Percentiles rank a stretch among this genome's conserved stretches.
phyloP scores from a whole-genome alignment of 2,329 filamentous ascomycete genomes.

The Aspergillus bombycis region DNA sequence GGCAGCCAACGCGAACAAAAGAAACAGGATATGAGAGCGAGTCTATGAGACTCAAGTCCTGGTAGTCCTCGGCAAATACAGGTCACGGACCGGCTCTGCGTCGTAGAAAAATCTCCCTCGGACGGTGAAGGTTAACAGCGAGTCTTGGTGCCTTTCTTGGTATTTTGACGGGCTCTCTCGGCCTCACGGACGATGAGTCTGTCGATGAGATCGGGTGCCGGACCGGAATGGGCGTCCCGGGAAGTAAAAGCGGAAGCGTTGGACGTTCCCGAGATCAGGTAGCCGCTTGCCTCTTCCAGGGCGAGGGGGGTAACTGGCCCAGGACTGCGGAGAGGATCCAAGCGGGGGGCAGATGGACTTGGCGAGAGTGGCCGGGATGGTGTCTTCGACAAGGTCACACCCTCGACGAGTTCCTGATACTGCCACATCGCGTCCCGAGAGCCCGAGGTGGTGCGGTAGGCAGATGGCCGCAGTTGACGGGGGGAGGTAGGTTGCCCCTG shows the following conservation, averaged over 20 bases:
- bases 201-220: slow-evolving; percentile 37
- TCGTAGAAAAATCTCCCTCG: not conserved
- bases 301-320: slow-evolving; percentile 51
- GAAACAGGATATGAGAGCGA: not conserved
- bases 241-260: slow-evolving; percentile 21
- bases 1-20: not conserved
- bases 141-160: slow-evolving; percentile 31
- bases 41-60: not conserved
- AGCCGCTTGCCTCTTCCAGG: slow-evolving; percentile 46
- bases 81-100: not conserved
- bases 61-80: not conserved
- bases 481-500: slow-evolving; percentile 37
- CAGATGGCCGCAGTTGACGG: slow-evolving; percentile 35
- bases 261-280: slow-evolving; percentile 41
- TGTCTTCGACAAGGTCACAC: slow-evolving; percentile 34
- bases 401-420: slow-evolving; percentile 48
- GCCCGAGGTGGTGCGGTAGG: slow-evolving; percentile 36
- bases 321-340: slow-evolving; percentile 50
- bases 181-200: slow-evolving; percentile 38
- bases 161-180: slow-evolving; percentile 34
- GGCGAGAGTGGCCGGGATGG: slow-evolving; percentile 30
- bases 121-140: slow-evolving; percentile 22
- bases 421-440: slow-evolving; percentile 45
- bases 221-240: slow-evolving; percentile 26
- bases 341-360: slow-evolving; percentile 47